Percentiles rank a stretch among this genome's conserved stretches.
These are phyloP conservation scores for Pascua guehoae DNA, from an alignment of 1,284 basidiomycete species.

Conservation along the genomic window DNA sequence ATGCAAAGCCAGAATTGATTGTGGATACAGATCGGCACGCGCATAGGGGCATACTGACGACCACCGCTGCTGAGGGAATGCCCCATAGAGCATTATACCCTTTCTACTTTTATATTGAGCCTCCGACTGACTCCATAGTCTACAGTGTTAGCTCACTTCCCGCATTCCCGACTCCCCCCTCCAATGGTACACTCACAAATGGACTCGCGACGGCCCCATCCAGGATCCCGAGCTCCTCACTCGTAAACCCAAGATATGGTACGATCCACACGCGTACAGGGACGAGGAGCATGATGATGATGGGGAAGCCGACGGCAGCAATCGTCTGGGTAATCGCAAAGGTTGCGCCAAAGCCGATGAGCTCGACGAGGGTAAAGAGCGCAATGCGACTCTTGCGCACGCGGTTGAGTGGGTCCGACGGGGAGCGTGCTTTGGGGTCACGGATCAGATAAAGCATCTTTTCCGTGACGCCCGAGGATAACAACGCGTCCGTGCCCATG, in stretches of 20 bases:
- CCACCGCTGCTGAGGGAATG: too few relatives aligned
- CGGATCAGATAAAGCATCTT: slow-evolving; percentile 78
- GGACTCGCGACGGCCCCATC: slow-evolving; percentile 76
- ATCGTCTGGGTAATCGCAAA: slow-evolving; percentile 91
- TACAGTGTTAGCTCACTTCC: slow-evolving; percentile 17
- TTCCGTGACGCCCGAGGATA: slow-evolving; percentile 75
- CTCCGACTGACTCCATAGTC: slow-evolving; percentile 57
- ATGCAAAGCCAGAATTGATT: slow-evolving; percentile 1
- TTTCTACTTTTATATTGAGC: slow-evolving; percentile 19
- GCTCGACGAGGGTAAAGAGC: slow-evolving; percentile 75
- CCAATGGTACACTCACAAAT: slow-evolving; percentile 55
- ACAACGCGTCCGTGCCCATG: slow-evolving; percentile 81
- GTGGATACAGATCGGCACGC: too few relatives aligned
- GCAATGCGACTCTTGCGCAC: slow-evolving; percentile 72
- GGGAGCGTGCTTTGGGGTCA: slow-evolving; percentile 63
- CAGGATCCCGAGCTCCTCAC: slow-evolving; percentile 74
- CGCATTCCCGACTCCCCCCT: neutral
- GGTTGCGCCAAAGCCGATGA: slow-evolving; percentile 81
- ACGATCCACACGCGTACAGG: slow-evolving; percentile 72
- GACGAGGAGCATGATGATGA: slow-evolving; percentile 83
- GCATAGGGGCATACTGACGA: too few relatives aligned
- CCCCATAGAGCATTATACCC: too few relatives aligned
- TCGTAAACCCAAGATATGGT: slow-evolving; percentile 72
- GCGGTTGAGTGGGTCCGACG: slow-evolving; percentile 64
- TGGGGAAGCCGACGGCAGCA: slow-evolving; percentile 84